Percentiles rank a stretch among this genome's conserved stretches.
These are phyloP conservation scores for Cinnamomum chago DNA, from an alignment of 164 flowering plant species.

Conservation along the genomic window DNA sequence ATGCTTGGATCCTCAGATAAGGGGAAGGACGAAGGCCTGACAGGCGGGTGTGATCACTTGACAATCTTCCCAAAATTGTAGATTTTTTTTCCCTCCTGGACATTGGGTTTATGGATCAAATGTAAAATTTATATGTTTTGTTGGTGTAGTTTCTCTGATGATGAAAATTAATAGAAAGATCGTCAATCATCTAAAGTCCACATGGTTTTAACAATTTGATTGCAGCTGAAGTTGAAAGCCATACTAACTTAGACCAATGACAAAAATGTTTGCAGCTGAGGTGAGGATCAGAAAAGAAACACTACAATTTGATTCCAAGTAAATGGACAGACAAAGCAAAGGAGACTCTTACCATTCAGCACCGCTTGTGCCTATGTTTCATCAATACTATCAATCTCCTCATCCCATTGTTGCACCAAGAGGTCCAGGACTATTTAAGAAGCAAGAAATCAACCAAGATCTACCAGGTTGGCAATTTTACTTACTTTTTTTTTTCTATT, in stretches of 20 bases:
- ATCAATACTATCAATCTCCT: slow-evolving; percentile 43
- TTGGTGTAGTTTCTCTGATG: too few relatives aligned
- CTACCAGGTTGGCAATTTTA: slow-evolving; percentile 30
- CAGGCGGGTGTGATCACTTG: neutral
- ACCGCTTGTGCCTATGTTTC: slow-evolving; percentile 19
- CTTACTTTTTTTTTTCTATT: neutral
- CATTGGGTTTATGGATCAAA: neutral
- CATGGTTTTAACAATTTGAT: too few relatives aligned
- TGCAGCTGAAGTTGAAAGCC: slow-evolving; percentile 18
- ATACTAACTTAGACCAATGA: slow-evolving; percentile 28
- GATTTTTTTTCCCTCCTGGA: neutral
- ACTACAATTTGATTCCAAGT: slow-evolving; percentile 1
- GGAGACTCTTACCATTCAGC: slow-evolving; percentile 10
- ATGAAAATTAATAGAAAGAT: too few relatives aligned
- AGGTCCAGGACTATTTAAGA: slow-evolving; percentile 7
- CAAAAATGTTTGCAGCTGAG: slow-evolving; percentile 18
- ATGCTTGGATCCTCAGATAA: neutral
- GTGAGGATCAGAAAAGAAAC: slow-evolving; percentile 14
- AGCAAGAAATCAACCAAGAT: slow-evolving; percentile 17
- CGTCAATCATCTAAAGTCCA: too few relatives aligned
- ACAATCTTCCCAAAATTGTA: too few relatives aligned
- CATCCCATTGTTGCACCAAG: slow-evolving; percentile 13
- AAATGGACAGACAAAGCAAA: slow-evolving; percentile 8
- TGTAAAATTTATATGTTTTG: too few relatives aligned
- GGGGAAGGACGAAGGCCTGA: neutral